These are phyloP conservation scores for Heliosperma pusillum DNA, from an alignment of 148 eudicot species.

Conservation along the genomic window DNA sequence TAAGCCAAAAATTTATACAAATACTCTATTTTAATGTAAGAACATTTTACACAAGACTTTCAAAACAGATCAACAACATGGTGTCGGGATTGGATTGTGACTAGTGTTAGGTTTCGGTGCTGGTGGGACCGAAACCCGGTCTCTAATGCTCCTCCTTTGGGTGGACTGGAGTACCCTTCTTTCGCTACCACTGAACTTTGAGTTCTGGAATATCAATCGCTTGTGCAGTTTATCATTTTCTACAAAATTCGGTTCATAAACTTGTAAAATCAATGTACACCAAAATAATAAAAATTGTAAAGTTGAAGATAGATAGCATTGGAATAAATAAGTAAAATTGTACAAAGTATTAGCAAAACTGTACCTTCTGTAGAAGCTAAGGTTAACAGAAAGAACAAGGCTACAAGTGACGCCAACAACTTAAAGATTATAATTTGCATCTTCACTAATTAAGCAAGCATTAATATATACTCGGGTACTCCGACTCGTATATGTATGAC, in stretches of 20 bases:
- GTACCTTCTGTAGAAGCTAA: neutral
- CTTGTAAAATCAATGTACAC: neutral
- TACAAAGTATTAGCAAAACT: neutral
- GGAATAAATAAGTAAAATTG: neutral
- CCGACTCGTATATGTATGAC: too few species aligned
- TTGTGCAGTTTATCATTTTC: neutral
- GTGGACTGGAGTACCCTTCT: neutral
- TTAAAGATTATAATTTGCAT: neutral
- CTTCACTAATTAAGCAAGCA: neutral
- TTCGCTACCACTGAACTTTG: neutral
- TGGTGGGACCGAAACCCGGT: neutral
- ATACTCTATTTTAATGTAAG: too few species aligned
- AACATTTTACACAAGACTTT: too few species aligned
- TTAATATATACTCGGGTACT: too few species aligned
- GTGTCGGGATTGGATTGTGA: neutral
- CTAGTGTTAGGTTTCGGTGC: neutral
- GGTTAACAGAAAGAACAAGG: neutral
- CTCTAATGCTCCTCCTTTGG: neutral
- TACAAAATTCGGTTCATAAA: neutral
- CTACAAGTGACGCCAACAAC: neutral
- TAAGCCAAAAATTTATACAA: too few species aligned
- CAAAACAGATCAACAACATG: neutral
- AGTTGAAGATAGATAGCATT: too few species aligned
- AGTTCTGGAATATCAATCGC: neutral
- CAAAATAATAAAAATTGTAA: neutral